Evolutionary conservation across 305 asterid genomes (phyloP).

Genomic region (Nicotiana rustica): DNA sequence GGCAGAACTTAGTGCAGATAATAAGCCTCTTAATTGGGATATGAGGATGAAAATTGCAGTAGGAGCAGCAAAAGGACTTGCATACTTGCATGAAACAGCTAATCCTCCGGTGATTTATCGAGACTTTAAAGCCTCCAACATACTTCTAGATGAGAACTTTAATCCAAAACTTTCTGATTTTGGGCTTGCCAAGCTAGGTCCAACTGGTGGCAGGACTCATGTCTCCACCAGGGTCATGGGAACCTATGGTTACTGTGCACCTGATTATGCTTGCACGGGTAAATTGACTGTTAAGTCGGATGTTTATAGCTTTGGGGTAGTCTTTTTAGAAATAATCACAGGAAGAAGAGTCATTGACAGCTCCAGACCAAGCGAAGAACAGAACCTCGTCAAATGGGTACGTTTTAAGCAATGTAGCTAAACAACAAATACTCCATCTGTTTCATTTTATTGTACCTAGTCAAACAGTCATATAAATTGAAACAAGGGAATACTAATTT

Average conservation of each 20-base stretch:
- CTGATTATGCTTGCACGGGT: conserved; percentile 55
- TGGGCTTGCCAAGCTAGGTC: conserved; percentile 59
- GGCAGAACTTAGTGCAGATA: conserved; percentile 41
- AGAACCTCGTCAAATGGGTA: conserved; percentile 57
- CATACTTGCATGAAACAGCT: conserved; percentile 55
- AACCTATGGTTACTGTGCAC: conserved; percentile 59
- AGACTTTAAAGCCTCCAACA: conserved; percentile 57
- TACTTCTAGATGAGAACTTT: conserved; percentile 51
- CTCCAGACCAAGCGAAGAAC: conserved; percentile 51
- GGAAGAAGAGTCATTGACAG: conserved; percentile 55
- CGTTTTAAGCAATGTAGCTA: conserved; percentile 21
- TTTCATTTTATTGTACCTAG: neutral
- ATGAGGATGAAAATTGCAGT: conserved; percentile 53
- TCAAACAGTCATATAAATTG: neutral
- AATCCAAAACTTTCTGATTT: conserved; percentile 58
- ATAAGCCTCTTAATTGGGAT: conserved; percentile 50
- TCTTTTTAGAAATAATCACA: conserved; percentile 53
- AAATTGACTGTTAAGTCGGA: conserved; percentile 52
- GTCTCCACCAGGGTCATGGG: conserved; percentile 57
- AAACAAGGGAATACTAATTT: neutral
- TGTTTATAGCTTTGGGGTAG: conserved; percentile 59
- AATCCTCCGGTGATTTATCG: conserved; percentile 61
- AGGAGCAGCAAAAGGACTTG: conserved; percentile 60
- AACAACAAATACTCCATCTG: neutral
- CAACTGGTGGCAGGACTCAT: conserved; percentile 49